These are phyloP conservation scores for Crotalaria pallida DNA, from an alignment of 306 rosid genomes.

Conservation along the genomic window DNA sequence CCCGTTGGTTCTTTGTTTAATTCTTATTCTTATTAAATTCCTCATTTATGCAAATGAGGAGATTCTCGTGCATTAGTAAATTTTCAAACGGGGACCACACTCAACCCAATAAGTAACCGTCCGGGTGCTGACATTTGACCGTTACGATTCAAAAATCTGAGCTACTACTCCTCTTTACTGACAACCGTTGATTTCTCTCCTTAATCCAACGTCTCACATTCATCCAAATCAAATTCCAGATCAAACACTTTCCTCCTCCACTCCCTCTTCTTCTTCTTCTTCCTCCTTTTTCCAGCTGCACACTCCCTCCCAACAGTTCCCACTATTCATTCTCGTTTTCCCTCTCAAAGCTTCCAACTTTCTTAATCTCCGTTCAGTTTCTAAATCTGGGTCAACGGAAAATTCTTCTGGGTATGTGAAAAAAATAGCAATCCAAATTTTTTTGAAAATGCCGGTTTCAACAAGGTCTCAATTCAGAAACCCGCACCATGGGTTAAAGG, in stretches of 20 bases:
- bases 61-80: conserved; percentile 13
- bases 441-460: conserved; percentile 71
- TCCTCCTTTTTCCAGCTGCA: conserved; percentile 15
- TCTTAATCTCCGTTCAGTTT: not conserved
- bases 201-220: conserved; percentile 37
- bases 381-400: conserved; percentile 21
- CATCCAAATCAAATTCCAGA: conserved; percentile 25
- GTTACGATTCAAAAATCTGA: conserved; percentile 38
- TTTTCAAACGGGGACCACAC: conserved; percentile 27
- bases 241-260: not conserved
- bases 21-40: not conserved
- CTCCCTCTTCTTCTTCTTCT: not conserved
- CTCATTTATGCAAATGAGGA: not conserved
- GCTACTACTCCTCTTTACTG: conserved; percentile 18
- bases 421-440: not conserved
- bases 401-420: conserved; percentile 41
- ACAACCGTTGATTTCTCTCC: conserved; percentile 21
- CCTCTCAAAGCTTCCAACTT: not conserved
- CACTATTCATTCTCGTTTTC: not conserved
- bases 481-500: conserved; percentile 87
- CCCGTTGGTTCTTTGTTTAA: no score
- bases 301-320: no score
- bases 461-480: conserved; percentile 76
- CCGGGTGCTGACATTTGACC: conserved; percentile 53
- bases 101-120: conserved; percentile 23